Conservation (phyloP, 2,329 filamentous ascomycete genomes). For the Botrytis byssoidea region DNA sequence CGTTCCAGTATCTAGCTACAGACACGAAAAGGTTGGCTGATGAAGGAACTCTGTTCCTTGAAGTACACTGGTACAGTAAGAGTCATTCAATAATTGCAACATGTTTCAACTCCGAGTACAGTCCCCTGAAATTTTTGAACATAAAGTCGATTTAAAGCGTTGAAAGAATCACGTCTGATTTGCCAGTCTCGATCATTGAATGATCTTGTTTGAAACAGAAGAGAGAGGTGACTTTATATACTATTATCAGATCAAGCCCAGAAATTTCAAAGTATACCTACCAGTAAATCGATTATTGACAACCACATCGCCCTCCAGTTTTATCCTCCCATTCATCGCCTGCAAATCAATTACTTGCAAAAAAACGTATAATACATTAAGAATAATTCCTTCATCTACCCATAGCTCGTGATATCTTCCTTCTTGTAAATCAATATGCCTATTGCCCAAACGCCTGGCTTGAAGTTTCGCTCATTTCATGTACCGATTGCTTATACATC, state of each 20-base stretch:
- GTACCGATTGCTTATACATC: background rate
- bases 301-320: background rate
- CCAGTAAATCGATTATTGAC: background rate
- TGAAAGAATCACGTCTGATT: background rate
- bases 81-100: background rate
- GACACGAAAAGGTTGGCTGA: background rate
- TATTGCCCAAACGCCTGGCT: conserved; percentile 1
- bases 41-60: background rate
- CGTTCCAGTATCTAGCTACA: background rate
- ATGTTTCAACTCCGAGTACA: background rate
- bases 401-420: conserved; percentile 6
- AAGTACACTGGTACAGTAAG: background rate
- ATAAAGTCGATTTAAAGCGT: background rate
- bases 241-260: background rate
- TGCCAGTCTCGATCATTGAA: background rate
- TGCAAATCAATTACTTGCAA: background rate
- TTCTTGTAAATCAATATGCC: background rate
- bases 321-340: background rate
- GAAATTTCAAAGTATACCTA: background rate
- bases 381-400: background rate
- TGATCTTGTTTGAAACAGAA: background rate
- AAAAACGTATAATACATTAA: conserved; percentile 5
- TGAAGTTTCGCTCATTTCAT: background rate
- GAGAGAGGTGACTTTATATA: background rate
- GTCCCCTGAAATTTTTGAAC: background rate